Evolutionary conservation across 495 filamentous ascomycete species (phyloP), one percentile per base, ranked within the genome.

Genomic region (Xylaria grammica): DNA sequence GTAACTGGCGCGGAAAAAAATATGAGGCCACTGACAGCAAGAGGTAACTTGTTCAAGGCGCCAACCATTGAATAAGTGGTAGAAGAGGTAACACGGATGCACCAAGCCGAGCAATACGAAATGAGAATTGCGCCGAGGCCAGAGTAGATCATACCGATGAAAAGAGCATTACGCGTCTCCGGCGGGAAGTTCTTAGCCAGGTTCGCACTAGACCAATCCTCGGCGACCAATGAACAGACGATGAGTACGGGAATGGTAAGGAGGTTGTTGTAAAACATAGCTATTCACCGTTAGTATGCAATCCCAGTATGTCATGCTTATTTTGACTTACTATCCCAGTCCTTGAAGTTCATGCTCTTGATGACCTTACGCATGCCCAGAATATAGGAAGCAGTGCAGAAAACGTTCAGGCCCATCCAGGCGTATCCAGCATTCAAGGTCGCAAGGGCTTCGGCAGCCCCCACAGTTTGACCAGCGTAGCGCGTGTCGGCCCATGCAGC

Each of bases 251-350:
- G 95, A 65, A 99, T 97, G 24, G 93, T 96, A 64, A 99, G 87
- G 48, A 99, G 86, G 78, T 99, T 99, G 87, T 99, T 99, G 84
- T 99, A 99, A 80, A 94, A 99, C 95, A 99, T 99, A 67, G 94
- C 94, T 98, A 68, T 27, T 38, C 22, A 52, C 29, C 15, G 69
- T 82, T 72, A 84, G 79, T 65, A 67, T 49, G 26, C 22, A 7
- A 58, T 32, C 1, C 26, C 19, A 32, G 24, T 40, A 1, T 13
- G 26, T 20, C 13, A 20, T 38, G 13, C 3, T 19, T 32, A 17
- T 3, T 54, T 20, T 27, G 29, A 86, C 94, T 79, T 86, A 97
- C 94, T 97, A 78, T 99, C 95, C 80, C 96, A 97, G 74, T 99
- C 95, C 83, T 97, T 97, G 80, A 99, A 98, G 84, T 97, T 97